Conservation (phyloP, 2,329 filamentous ascomycete genomes). For the Neonectria faginata region DNA sequence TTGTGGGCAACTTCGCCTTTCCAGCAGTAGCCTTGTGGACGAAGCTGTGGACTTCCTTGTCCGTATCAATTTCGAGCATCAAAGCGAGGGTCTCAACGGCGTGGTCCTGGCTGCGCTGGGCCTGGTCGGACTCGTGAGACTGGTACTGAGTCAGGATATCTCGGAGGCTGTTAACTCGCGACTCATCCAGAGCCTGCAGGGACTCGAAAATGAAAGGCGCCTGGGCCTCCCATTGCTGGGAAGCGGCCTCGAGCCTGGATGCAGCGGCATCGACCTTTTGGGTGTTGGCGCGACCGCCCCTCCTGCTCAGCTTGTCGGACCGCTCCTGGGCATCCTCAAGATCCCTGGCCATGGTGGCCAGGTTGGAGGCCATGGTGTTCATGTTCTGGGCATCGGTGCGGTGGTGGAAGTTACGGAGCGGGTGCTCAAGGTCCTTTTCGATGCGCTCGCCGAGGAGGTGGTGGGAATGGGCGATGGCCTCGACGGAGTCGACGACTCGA, state of each 20-base stretch:
- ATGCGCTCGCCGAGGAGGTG: slow-evolving; percentile 83
- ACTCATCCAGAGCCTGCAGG: slow-evolving; percentile 91
- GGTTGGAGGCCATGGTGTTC: slow-evolving; percentile 82
- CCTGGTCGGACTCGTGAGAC: slow-evolving; percentile 90
- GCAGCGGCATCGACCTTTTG: slow-evolving; percentile 82
- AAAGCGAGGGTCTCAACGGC: slow-evolving; percentile 84
- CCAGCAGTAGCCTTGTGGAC: slow-evolving; percentile 58
- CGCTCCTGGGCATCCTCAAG: slow-evolving; percentile 87
- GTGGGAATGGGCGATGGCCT: slow-evolving; percentile 86
- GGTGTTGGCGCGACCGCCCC: slow-evolving; percentile 80
- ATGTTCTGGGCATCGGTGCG: slow-evolving; percentile 85
- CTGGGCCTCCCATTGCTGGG: slow-evolving; percentile 90
- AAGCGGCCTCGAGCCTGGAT: slow-evolving; percentile 80
- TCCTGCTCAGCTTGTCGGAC: slow-evolving; percentile 84
- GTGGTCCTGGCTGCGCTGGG: slow-evolving; percentile 78
- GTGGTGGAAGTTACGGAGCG: slow-evolving; percentile 79
- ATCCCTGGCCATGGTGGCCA: slow-evolving; percentile 83
- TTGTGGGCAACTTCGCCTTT: slow-evolving; percentile 52
- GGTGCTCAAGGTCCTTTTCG: slow-evolving; percentile 87
- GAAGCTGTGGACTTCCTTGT: slow-evolving; percentile 86
- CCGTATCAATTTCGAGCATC: slow-evolving; percentile 87
- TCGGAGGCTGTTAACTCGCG: slow-evolving; percentile 86
- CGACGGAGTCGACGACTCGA: slow-evolving; percentile 83
- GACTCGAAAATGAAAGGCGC: slow-evolving; percentile 95
- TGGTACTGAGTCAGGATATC: slow-evolving; percentile 93